Base-by-base conservation (phyloP, 352 stramenopile genomes). In the Globisporangium sylvaticum region DNA sequence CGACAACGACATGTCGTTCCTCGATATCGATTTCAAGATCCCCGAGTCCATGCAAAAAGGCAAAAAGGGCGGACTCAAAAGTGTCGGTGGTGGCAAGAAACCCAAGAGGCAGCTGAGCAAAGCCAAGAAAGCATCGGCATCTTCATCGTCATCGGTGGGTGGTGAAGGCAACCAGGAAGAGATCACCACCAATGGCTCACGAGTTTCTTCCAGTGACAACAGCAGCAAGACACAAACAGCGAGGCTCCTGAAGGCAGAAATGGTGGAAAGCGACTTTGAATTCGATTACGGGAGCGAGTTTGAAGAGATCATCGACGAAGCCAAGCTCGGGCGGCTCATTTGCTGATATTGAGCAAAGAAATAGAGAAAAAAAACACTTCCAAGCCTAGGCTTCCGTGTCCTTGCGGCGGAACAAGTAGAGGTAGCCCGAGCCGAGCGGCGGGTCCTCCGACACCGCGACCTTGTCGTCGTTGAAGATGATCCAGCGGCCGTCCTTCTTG, bases 391-490 rank as follows among this genome's bases (percentile, higher is more conserved):
- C 42, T 50, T 50, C 42, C 42, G 42, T 50, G 44, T 94, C 83
- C 24, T 69, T 79, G 27, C 83, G 82, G 65, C 81, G 85, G 67
- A 93, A 99, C 25, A 99, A 75, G 81, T 99, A 99, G 37, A 99
- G 79, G 76, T 98, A 99, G 24, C 96, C 97, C 71, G 97, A 87
- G n/a, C 88, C 83, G 60, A 98, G 84, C 8, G 97, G 97, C 24
- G 97, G 95, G 62, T 95, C 84, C 65, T 98, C 85, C 5, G 95
- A 99, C 3, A 98, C 66, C 27, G 96, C 96, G 18, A 99, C 96
- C 77, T 99, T 99, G 76, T 98, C 93, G 71, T 99, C 98, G 77
- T 99, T 99, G 75, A 99, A 99, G 70, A 99, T 99, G 53, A 99
- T 81, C 97, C 97, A 99, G 65, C 92, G 88, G 7, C 88, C 92